Evolutionary conservation across 208 protist species (phyloP), one percentile per base, ranked within the genome.

Genomic region (Vickermania ingenoplastis): DNA sequence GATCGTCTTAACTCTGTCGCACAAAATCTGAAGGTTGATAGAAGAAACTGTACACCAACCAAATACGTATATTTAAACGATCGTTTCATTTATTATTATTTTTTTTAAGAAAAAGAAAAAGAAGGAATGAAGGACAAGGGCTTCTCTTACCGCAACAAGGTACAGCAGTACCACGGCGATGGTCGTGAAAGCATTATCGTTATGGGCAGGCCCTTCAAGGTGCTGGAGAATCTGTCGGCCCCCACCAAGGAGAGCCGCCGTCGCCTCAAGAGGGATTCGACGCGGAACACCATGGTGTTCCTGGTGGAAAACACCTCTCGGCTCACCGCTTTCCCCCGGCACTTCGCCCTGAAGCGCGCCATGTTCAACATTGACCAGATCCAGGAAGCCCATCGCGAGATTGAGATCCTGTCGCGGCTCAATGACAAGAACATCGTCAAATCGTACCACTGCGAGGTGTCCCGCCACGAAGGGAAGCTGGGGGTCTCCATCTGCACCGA

Each of bases 401-500:
- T 86, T 22, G 87, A 91, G 31, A 77, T 94, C 13, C 58, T 87
- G 26, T 72, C 64, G 14, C 78, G 73, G 30, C 67, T 94, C 31
- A 70, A 77, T 22, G 81, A 91, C 66, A 89, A 89, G 65, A 81
- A 85, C 61, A 91, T 94, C 61, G 73, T 81, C n/a, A 73, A 73
- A 26, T 78, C 87, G 31, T 87, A 76, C 56, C 81, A 91, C 73
- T 74, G 66, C 57, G 83, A 94, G 52, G 71, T 94, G 22, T 75
- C 75, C 22, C 83, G 87, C 41, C 89, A 69, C 64, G 81, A 94
- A 58, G 87, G 87, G 0, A 79, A 80, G 49, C 77, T 94, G 28
- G 73, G 83, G 17, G 83, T 87, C 25, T 85, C 72, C 26, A 84
- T 94, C 30, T 81, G 75, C 57, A 90, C 91, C 81, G 81, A 91